Evolutionary conservation across 2,329 filamentous ascomycete genomes (phyloP), one percentile per base, ranked within the genome.

Genomic region (Aureobasidium zeae): DNA sequence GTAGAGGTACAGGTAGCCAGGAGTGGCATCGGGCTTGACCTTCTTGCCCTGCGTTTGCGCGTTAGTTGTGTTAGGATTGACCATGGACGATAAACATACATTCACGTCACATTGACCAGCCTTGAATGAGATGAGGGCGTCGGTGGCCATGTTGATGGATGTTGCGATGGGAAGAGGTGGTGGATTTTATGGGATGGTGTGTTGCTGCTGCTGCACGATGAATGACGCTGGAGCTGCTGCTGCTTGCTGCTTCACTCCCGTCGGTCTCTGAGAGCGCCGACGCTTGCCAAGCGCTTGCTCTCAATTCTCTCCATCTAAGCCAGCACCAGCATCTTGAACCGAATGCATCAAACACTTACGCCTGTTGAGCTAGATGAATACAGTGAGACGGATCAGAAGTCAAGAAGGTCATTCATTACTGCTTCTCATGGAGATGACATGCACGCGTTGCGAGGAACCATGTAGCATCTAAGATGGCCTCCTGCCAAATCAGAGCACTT

Each of bases 41-140:
- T 81, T 86, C 62, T 72, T 74, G 52, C 67, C 71, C 73, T 49
- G 44, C 36, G 46, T 52, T n/a, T 41, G 22, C 19, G 20, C 13
- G 25, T 44, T 26, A 44, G n/a, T 13, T 32, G 13, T 20, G 34
- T n/a, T 4, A 16, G 1, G 7, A 7, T 5, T 17, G 15, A 9
- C 11, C 17, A 11, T 15, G 25, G 11, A 33, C 2, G 19, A 5
- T 35, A 1, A 28, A 72, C 82, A 60, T 69, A 94, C 87, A 62
- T 88, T 81, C 49, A 89, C 63, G 42, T 91, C 80, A 68, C 89
- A 96, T 63, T 77, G 77, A 64, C 89, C 89, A 52, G 89, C 89
- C 74, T 94, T 95, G 76, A 96, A 96, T 12, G 87, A 94, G 62
- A 96, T 88, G 59, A 94, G 76, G 22, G 89, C 87, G 53, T 74